Evolutionary conservation across 768 basidiomycete genomes (phyloP).

Genomic region (Calocera viscosa): DNA sequence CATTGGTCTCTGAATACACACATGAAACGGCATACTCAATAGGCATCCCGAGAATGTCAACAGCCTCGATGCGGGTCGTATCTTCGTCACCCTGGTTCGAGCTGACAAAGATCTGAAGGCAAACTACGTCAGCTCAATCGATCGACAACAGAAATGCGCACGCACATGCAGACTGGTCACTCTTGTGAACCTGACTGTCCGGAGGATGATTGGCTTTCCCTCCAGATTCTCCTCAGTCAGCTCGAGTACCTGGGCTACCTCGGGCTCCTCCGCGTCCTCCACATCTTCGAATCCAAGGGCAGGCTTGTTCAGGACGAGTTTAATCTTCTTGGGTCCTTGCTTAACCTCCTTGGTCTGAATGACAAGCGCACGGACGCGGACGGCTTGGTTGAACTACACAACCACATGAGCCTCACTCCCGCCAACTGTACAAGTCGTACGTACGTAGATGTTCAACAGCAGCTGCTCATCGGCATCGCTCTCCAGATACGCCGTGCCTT

Average conservation of each 20-base stretch:
- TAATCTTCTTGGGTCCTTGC: constrained; percentile 49
- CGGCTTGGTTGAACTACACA: constrained; percentile 53
- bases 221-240: constrained; percentile 40
- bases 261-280: constrained; percentile 37
- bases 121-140: background rate
- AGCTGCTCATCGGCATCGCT: constrained; percentile 67
- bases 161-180: constrained; percentile 56
- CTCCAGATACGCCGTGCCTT: constrained; percentile 36
- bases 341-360: constrained; percentile 32
- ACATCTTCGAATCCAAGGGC: constrained; percentile 56
- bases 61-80: constrained; percentile 50
- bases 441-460: constrained; percentile 51
- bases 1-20: background rate
- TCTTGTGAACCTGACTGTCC: constrained; percentile 56
- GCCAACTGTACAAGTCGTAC: constrained; percentile 18
- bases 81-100: constrained; percentile 55
- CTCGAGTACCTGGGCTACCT: constrained; percentile 46
- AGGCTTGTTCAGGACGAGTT: constrained; percentile 49
- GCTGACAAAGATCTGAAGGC: constrained; percentile 48
- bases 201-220: constrained; percentile 40
- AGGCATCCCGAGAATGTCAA: constrained; percentile 52
- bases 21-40: constrained; percentile 33
- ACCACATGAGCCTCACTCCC: constrained; percentile 9
- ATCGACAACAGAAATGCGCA: constrained; percentile 7
- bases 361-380: constrained; percentile 48